Conservation (phyloP, 192 early-diverging fungal genomes). For the Irineochytrium annulatum region DNA sequence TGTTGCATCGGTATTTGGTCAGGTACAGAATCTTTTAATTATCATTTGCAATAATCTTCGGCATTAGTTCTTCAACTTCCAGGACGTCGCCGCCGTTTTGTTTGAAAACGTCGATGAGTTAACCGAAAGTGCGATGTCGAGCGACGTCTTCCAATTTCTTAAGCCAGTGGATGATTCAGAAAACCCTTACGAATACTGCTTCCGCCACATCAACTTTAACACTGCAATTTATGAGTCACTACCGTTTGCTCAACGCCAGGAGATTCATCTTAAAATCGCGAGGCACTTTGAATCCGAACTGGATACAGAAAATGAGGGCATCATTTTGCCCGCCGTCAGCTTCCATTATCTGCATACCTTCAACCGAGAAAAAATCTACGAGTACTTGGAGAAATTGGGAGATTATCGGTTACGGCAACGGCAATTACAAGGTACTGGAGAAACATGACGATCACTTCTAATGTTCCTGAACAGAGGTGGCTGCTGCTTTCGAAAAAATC, state of each 20-base stretch:
- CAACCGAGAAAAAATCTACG: conserved; percentile 21
- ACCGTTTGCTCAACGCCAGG: conserved; percentile 25
- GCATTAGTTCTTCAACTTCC: conserved; percentile 16
- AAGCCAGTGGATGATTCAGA: neutral
- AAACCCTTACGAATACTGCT: conserved; percentile 14
- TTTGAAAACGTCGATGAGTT: conserved; percentile 22
- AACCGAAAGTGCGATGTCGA: conserved; percentile 3
- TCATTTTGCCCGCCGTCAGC: conserved; percentile 11
- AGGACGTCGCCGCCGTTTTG: conserved; percentile 18
- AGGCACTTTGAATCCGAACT: conserved; percentile 16
- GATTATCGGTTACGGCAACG: conserved; percentile 10
- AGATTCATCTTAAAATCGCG: conserved; percentile 21
- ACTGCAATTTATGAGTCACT: conserved; percentile 29
- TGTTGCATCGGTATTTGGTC: conserved; percentile 26
- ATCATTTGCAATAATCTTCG: neutral
- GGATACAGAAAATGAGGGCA: conserved; percentile 11
- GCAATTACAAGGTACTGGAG: conserved; percentile 12
- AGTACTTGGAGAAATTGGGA: conserved; percentile 22
- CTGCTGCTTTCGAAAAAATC: conserved; percentile 7
- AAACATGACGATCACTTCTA: neutral
- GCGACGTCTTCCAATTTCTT: conserved; percentile 20
- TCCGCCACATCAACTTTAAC: conserved; percentile 21
- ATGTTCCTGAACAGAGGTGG: conserved; percentile 8
- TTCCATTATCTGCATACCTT: conserved; percentile 28
- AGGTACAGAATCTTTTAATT: conserved; percentile 14